Conservation (phyloP, 2,329 filamentous ascomycete genomes). For the Parafenestella ontariensis region DNA sequence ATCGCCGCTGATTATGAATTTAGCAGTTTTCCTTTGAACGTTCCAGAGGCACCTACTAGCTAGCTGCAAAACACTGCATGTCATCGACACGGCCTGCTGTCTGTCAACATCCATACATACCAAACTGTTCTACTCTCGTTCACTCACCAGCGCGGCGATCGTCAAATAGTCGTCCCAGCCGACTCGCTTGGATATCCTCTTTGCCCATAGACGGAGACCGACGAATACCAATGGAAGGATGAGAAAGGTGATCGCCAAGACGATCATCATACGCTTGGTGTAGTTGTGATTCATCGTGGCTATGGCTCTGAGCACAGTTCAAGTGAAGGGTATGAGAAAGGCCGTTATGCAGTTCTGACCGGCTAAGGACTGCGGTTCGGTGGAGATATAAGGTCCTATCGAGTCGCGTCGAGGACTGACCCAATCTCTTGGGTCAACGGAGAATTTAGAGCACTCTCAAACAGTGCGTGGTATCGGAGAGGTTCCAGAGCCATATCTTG, state of each 20-base stretch:
- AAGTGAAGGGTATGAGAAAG: background rate
- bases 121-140: background rate
- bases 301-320: background rate
- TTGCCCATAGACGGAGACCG: conserved; percentile 31
- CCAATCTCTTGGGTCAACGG: background rate
- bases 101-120: conserved; percentile 2
- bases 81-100: conserved; percentile 22
- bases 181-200: conserved; percentile 24
- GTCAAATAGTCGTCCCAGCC: conserved; percentile 32
- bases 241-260: conserved; percentile 25
- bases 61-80: conserved; percentile 28
- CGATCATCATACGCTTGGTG: conserved; percentile 28
- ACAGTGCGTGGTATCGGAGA: background rate
- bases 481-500: background rate
- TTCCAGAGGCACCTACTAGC: conserved; percentile 16
- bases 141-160: conserved; percentile 29
- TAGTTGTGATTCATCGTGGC: conserved; percentile 28
- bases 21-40: background rate
- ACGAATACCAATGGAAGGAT: conserved; percentile 24
- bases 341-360: background rate
- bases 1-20: conserved; percentile 16
- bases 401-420: background rate
- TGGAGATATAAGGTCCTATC: background rate
- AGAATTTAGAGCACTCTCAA: background rate
- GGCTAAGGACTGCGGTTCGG: background rate